These are phyloP conservation scores for Perkinsus chesapeaki DNA, from an alignment of 169 alveolate species.

Conservation along the genomic window DNA sequence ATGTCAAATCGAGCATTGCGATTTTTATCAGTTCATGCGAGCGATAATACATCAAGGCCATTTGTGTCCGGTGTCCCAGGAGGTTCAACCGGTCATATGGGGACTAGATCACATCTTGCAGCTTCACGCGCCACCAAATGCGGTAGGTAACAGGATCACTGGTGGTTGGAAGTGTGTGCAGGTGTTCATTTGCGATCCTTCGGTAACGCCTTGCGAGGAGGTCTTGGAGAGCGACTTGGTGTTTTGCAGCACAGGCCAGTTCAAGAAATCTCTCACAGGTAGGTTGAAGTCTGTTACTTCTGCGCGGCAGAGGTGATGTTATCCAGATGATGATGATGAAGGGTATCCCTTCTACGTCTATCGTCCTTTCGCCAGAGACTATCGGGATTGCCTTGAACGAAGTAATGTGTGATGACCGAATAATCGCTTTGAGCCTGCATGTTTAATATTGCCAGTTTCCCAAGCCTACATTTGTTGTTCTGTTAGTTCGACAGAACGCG, in stretches of 20 bases:
- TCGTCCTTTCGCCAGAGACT: not conserved
- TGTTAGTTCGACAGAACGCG: no score
- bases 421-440: no score
- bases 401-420: not conserved
- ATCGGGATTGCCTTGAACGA: not conserved
- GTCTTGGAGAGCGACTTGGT: not conserved
- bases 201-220: not conserved
- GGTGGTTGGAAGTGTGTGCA: not conserved
- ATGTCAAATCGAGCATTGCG: no score
- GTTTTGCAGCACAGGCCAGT: not conserved
- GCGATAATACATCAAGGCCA: not conserved
- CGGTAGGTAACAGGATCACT: not conserved
- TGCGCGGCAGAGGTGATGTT: not conserved
- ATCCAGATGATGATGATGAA: not conserved
- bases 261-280: not conserved
- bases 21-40: not conserved
- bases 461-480: no score
- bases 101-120: not conserved
- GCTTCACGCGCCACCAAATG: not conserved
- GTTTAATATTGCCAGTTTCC: no score
- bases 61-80: not conserved
- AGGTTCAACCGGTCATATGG: not conserved
- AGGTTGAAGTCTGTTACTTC: not conserved
- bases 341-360: not conserved
- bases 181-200: not conserved